Conservation (phyloP, 768 basidiomycete species). For the Boletus rubroflammeus region DNA sequence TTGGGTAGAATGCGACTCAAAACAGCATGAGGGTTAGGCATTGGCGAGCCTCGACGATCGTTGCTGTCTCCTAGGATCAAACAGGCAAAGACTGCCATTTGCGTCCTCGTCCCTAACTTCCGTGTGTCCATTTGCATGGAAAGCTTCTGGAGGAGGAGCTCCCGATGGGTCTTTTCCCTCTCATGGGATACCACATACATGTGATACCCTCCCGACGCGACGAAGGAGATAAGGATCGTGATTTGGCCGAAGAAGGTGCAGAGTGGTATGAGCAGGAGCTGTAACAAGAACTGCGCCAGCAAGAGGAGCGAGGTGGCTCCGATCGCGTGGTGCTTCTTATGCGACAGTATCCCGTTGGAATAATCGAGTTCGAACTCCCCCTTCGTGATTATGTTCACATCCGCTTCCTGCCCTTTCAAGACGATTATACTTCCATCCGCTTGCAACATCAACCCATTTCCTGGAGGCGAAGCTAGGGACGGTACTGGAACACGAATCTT, state of each 20-base stretch:
- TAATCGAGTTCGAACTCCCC: constrained; percentile 32
- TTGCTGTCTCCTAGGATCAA: constrained; percentile 14
- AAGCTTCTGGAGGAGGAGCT: constrained; percentile 16
- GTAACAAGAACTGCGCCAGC: constrained; percentile 27
- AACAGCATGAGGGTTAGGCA: background rate
- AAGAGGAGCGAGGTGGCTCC: constrained; percentile 27
- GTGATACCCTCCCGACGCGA: constrained; percentile 33
- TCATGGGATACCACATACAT: constrained; percentile 32
- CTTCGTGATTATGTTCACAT: constrained; percentile 29
- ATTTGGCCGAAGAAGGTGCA: constrained; percentile 34
- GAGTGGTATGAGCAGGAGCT: constrained; percentile 31
- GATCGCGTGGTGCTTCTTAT: constrained; percentile 9
- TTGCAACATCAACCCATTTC: constrained; percentile 30
- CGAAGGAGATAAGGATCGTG: constrained; percentile 26
- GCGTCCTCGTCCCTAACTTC: constrained; percentile 22
- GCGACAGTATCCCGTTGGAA: constrained; percentile 1
- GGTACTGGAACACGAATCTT: constrained; percentile 22
- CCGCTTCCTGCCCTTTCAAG: constrained; percentile 27
- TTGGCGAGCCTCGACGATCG: background rate
- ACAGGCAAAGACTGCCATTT: constrained; percentile 29
- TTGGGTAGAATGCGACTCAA: constrained; percentile 25
- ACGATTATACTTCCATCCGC: constrained; percentile 21
- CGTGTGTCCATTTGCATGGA: constrained; percentile 9
- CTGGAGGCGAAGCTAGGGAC: constrained; percentile 22
- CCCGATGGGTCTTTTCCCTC: constrained; percentile 15